Evolutionary conservation across 2,329 filamentous ascomycete genomes (phyloP), one percentile per base, ranked within the genome.

Genomic region (Monosporascus cannonballus): DNA sequence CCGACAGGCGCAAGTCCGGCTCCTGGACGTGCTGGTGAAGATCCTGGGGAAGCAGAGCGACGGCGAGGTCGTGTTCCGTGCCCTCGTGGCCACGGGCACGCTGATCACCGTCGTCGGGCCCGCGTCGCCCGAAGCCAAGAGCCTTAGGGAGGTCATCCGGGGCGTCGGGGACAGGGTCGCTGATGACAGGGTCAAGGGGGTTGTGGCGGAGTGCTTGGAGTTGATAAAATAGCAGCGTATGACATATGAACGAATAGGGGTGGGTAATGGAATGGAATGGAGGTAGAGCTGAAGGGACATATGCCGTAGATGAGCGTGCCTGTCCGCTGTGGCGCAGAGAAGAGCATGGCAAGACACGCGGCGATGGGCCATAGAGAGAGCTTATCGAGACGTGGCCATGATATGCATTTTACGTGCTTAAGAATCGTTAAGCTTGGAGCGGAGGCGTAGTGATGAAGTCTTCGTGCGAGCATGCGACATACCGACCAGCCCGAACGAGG

Each of bases 1-100:
- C 8, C 58, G 72, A 30, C 72, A 73, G 49, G 69, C 76, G 58
- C 76, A 69, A 56, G 70, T 71, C 54, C 73, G 76, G 9, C 71
- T 90, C 4, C 66, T 90, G 2, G 76, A 83, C 30, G 77, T 86
- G 5, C 69, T 92, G 0, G 79, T 79, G 1, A 76, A 77, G 52
- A 78, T 93, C 1, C 70, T 96, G 1, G 72, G 75, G 6, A 78
- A 76, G 3, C 85, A 89, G 57, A 83, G 77, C 2, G 92, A 97
- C 61, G 82, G 85, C 0, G 94, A 97, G 67, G 89, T 90, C 0
- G 72, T 94, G 3, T 97, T 92, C 67, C 84, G 94, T 22, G 83
- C 84, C 0, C 76, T 97, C 6, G 89, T 96, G 6, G 90, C 89
- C 0, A 71, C 93, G 0, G 95, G 94, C 0, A 99, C 92, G 1